These are phyloP conservation scores for Dicorynia guianensis DNA, from an alignment of 306 rosid species.

Conservation along the genomic window DNA sequence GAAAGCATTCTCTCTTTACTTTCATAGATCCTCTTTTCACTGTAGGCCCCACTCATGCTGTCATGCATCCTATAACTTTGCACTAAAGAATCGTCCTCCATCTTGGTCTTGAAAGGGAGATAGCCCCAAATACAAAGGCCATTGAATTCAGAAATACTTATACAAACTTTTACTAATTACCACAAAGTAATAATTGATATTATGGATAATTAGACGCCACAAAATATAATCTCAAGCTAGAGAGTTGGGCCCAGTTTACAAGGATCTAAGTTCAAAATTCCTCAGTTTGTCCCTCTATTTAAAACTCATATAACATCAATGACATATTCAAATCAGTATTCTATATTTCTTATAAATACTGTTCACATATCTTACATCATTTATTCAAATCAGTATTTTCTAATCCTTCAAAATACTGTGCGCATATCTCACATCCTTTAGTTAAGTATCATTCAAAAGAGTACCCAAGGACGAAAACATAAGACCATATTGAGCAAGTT, in stretches of 20 bases:
- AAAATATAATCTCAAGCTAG: not conserved
- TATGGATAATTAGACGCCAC: not conserved
- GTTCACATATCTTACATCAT: not conserved
- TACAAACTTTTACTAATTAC: not conserved
- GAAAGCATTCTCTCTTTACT: not conserved
- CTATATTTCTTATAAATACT: constrained; percentile 8
- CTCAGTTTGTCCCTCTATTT: not conserved
- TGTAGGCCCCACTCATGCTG: not conserved
- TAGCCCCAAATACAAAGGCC: constrained; percentile 7
- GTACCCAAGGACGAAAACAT: not conserved
- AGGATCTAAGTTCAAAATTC: constrained; percentile 8
- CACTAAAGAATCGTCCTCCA: constrained; percentile 22
- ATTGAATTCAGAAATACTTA: not conserved
- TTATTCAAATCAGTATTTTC: not conserved
- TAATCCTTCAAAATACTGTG: constrained; percentile 1
- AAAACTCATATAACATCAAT: not conserved
- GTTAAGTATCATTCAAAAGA: not conserved
- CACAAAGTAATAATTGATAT: constrained; percentile 2
- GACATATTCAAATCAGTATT: not conserved
- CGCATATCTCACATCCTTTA: not conserved
- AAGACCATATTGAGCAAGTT: not conserved
- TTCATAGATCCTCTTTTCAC: not conserved
- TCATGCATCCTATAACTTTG: not conserved
- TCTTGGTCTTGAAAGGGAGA: constrained; percentile 26
- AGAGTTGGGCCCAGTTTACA: not conserved